Evolutionary conservation across 2,329 filamentous ascomycete genomes (phyloP).

Genomic region (Xenosphaeropsis pyriputrescens): DNA sequence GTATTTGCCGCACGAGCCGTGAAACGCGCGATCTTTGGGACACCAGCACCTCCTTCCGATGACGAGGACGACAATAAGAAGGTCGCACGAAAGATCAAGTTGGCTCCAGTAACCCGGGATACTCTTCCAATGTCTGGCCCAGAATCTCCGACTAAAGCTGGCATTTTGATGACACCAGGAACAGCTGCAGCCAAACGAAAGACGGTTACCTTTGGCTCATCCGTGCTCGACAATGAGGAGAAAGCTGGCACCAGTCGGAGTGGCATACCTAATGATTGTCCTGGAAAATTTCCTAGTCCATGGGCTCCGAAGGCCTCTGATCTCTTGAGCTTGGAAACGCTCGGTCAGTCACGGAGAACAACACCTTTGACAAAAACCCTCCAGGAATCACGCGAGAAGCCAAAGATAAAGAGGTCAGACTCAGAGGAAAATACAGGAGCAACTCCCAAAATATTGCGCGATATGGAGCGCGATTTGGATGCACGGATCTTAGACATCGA

Average conservation of each 20-base stretch:
- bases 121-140: conserved; percentile 8
- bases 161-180: conserved; percentile 50
- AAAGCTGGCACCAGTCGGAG: conserved; percentile 8
- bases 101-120: conserved; percentile 4
- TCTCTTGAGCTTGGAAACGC: no score
- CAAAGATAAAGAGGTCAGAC: no score
- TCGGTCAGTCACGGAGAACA: no score
- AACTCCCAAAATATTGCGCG: no score
- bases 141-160: conserved; percentile 19
- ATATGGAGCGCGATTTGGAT: no score
- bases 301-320: conserved; percentile 8
- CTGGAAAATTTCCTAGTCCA: conserved; percentile 16
- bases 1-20: conserved; percentile 52
- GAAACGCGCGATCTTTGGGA: conserved; percentile 49
- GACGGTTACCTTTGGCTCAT: conserved; percentile 48
- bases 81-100: conserved; percentile 2
- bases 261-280: conserved; percentile 16
- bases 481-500: no score
- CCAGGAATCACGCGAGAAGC: no score
- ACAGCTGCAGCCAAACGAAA: conserved; percentile 45
- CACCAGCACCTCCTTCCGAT: conserved; percentile 20
- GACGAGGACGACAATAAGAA: not conserved
- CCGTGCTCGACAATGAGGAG: conserved; percentile 24
- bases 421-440: no score
- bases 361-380: no score